Base-by-base conservation (phyloP, 208 protist species). In the Acanthamoeba polyphaga region DNA sequence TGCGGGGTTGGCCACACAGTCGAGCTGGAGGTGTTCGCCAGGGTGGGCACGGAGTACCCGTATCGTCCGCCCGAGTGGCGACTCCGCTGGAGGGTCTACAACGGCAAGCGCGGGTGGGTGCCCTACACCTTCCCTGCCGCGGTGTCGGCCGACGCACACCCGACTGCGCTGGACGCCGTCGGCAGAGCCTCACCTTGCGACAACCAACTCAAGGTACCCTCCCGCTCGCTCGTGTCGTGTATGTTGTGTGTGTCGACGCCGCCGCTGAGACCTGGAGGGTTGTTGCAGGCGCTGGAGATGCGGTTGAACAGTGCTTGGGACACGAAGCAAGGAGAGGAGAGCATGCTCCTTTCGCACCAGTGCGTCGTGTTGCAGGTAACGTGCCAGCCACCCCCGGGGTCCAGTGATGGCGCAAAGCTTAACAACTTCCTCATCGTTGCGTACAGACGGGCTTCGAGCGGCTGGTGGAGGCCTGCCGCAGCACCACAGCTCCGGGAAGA, bases 21-120 rank as follows among this genome's bases (percentile, higher is more conserved):
- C 22, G 64, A 70, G 64, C 64, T 70, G 64, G 64, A 70, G n/a
- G 64, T 32, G 64, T 70, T 70, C 22, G 64, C 64, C 17, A 15
- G n/a, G 64, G 64, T 70, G 64, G 64, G 64, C n/a, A 70, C n/a
- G 17, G 64, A 70, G 64, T 70, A 70, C n/a, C 64, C 64, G 64
- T 32, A 70, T 27, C 64, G 64, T 19, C 64, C 64, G 6, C 64
- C 64, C n/a, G 64, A 70, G 64, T 70, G 64, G 64, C 19, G n/a
- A 27, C 64, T 70, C 27, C 64, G 64, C 64, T 70, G 64, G 64
- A 15, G 3, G 64, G n/a, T 32, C 27, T 32, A 70, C 64, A 32
- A 19, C 64, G 64, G 64, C 19, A 70, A 70, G 64, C 64, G 64
- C 19, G 64, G 64, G 9, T 24, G 64, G n/a, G n/a, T 32, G 64